Base-by-base conservation (phyloP, 331 rosid genomes). In the Phaseolus coccineus region DNA sequence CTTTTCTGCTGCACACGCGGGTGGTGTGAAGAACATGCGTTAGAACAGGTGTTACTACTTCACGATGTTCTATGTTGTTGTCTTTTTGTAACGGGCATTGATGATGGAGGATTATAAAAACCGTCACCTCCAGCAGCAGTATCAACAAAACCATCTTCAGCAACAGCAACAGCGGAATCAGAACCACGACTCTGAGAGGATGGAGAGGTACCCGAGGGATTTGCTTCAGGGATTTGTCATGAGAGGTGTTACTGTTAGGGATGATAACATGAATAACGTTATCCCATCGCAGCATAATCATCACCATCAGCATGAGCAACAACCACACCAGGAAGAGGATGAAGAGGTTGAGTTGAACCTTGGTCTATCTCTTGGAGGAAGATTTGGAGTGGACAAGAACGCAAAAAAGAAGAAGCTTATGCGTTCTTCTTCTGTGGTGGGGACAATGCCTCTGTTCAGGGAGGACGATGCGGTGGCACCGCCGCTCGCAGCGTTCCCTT, bases 361-460 rank as follows among this genome's bases (percentile, higher is more conserved):
- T 16, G 99, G 99, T 7, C 86, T 96, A 10, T 96, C 99, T 1
- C 77, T 96, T 27, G 99, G 99, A 6, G 99, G 99, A 13, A 81
- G 89, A 76, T 96, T 96, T 55, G 99, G 99, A 46, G 91, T 93
- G n/a, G 96, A 96, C 48, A 93, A 89, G 82, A 80, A 83, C 69
- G 37, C 88, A 0, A 90, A 83, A 16, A 78, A 46, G 6, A 77
- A 66, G 39, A 90, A 84, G 80, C 95, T 96, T 6, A 64, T 59
- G 40, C 87, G 98, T 19, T 91, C 98, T 1, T 90, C 98, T 2
- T 93, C 99, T 1, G 76, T 93, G 1, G 89, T 88, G 2, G 95
- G 91, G 2, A 90, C 90, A 74, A 86, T 91, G 83, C 94, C 96
- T 19, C 47, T 91, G 42, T 40, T 77, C 22, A 82, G 92, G 48